These are phyloP conservation scores for Cucumis melo DNA, from an alignment of 306 rosid genomes.

Conservation along the genomic window DNA sequence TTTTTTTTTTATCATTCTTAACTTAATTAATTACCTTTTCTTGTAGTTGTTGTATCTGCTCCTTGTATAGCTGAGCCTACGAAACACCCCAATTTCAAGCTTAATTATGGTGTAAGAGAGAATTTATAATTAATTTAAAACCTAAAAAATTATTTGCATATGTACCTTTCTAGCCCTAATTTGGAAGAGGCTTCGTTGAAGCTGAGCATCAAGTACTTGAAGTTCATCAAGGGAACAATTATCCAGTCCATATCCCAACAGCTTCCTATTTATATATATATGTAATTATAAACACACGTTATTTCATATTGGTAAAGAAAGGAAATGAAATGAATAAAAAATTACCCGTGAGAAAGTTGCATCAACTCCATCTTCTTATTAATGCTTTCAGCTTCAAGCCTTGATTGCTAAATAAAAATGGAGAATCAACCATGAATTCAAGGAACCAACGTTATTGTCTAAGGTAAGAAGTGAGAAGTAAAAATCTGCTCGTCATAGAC, in stretches of 20 bases:
- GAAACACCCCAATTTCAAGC: neutral
- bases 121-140: too few relatives aligned
- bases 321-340: neutral
- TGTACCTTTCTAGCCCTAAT: conserved; percentile 5
- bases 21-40: neutral
- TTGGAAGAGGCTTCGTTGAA: neutral
- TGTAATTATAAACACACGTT: neutral
- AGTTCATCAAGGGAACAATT: conserved; percentile 2
- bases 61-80: neutral
- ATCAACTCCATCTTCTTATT: neutral
- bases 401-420: neutral
- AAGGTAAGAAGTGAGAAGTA: neutral
- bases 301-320: neutral
- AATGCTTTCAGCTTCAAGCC: neutral
- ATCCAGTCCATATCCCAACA: neutral
- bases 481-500: too few relatives aligned
- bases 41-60: neutral
- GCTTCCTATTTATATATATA: neutral
- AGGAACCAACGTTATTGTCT: neutral
- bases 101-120: too few relatives aligned
- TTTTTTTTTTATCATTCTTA: too few relatives aligned
- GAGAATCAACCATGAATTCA: neutral
- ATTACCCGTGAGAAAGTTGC: neutral
- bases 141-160: too few relatives aligned
- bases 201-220: neutral